Base-by-base conservation (phyloP, 345 rosid genomes). In the Leavenworthia alabamica region DNA sequence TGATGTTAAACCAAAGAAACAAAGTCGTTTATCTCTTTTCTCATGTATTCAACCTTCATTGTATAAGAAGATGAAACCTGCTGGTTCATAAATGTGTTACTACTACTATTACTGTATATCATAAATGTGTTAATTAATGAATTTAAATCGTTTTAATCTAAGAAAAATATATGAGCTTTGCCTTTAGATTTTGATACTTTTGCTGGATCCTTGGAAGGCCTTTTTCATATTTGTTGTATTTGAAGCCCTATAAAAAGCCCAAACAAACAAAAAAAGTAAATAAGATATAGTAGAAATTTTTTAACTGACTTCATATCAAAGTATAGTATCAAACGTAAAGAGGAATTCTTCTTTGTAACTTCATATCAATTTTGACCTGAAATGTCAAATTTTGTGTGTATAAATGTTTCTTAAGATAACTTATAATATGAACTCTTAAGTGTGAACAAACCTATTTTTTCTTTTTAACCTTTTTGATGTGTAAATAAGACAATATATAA, bases 21-120 rank as follows among this genome's bases (percentile, higher is more conserved):
- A 59, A 10, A 58, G 62, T 36, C 8, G 41, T 45, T 2, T 64
- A 7, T 72, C 67, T 0, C n/a, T 72, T 8, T 66, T 72, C 50
- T 58, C 72, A 43, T 72, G 72, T 66, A 72, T 72, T 3, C 71
- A 65, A 53, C 76, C 76, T 58, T 72, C 76, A 2, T 4, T 64
- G 50, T 52, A 27, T 22, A 72, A 60, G 52, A 71, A 55, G 50
- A 35, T 36, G 51, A 61, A 24, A 41, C 56, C 55, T 26, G 11
- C 67, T 41, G 42, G 29, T 35, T 63, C 54, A 49, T 56, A 54
- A 31, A 35, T 19, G 26, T 45, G 8, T 45, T 44, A 5, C 44
- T 54, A 45, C 24, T 26, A 24, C 24, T 23, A 23, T 4, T 23
- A 23, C 14, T 47, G 16, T 36, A 12, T 10, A 4, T 26, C 40